These are phyloP conservation scores for Elaeis guineensis DNA, from an alignment of 176 grass and related monocot species.

Conservation along the genomic window DNA sequence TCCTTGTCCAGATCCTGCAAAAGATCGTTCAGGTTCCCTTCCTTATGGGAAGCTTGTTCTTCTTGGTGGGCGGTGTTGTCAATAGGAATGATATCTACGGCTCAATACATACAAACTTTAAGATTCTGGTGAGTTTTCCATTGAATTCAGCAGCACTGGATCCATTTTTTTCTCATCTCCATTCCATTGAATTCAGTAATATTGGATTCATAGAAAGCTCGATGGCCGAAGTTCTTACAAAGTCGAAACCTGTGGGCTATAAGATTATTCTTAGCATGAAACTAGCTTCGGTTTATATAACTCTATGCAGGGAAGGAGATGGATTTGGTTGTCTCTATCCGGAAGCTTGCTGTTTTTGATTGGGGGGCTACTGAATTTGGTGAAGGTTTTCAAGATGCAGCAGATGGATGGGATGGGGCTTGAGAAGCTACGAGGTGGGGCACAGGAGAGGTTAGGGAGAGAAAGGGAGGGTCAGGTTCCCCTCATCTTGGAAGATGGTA, in stretches of 20 bases:
- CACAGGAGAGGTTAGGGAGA: conserved; percentile 43
- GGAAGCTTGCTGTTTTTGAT: conserved; percentile 57
- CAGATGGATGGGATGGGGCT: conserved; percentile 48
- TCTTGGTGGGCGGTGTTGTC: conserved; percentile 48
- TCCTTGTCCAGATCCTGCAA: conserved; percentile 72
- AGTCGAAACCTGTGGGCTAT: too few relatives aligned
- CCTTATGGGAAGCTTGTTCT: conserved; percentile 68
- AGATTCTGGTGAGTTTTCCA: conserved; percentile 28
- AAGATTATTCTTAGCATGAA: too few relatives aligned
- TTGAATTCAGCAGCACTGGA: too few relatives aligned
- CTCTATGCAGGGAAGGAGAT: conserved; percentile 44
- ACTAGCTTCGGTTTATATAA: not conserved
- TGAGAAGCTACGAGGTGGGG: conserved; percentile 71
- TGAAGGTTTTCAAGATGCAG: conserved; percentile 93
- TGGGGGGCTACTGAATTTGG: conserved; percentile 55
- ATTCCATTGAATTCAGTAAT: too few relatives aligned
- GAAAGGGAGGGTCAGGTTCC: conserved; percentile 69
- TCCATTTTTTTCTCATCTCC: too few relatives aligned
- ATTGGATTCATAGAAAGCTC: too few relatives aligned
- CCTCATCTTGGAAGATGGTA: conserved; percentile 51
- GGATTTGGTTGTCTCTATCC: conserved; percentile 51
- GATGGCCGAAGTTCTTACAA: too few relatives aligned
- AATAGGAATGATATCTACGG: conserved; percentile 27
- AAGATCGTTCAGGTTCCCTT: conserved; percentile 69
- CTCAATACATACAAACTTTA: not conserved